phyloP scores from a whole-genome alignment of 1,139 yeast genomes.

The Saccharomyces hybrid region DNA sequence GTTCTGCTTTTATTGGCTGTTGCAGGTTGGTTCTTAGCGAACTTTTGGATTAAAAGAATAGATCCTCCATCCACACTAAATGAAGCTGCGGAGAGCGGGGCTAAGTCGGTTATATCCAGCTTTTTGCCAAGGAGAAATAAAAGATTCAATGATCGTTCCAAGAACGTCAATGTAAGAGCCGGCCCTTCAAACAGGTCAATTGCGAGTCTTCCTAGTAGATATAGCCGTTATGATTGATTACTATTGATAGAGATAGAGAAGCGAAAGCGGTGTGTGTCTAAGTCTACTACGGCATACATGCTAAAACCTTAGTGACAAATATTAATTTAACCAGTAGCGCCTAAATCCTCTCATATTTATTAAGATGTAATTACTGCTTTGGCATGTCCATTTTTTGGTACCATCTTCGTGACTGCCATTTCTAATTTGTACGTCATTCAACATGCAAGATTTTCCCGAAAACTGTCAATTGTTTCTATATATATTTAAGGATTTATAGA shows the following conservation, averaged over 20 bases:
- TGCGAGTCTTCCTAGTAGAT: constrained; percentile 25
- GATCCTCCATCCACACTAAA: constrained; percentile 30
- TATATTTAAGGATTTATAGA: no score
- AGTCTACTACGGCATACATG: no score
- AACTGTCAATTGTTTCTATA: no score
- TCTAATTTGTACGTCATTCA: no score
- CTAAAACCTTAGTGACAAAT: no score
- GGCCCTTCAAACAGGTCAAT: constrained; percentile 22
- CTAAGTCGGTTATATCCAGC: constrained; percentile 32
- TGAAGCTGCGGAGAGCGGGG: constrained; percentile 30
- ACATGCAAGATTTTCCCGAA: no score
- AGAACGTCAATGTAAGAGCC: constrained; percentile 11
- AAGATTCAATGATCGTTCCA: constrained; percentile 9
- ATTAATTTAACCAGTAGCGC: no score
- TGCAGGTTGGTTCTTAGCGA: constrained; percentile 33
- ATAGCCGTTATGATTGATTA: constrained; percentile 22
- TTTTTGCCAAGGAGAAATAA: constrained; percentile 20
- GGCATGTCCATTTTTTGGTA: no score
- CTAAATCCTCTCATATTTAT: no score
- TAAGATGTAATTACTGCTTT: no score
- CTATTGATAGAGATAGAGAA: neutral
- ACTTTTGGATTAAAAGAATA: constrained; percentile 36
- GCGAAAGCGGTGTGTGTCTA: neutral
- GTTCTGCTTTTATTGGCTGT: constrained; percentile 38
- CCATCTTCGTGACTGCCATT: no score